These are phyloP conservation scores for Paramyrothecium sp. DNA, from an alignment of 2,329 filamentous ascomycete genomes.

Conservation along the genomic window DNA sequence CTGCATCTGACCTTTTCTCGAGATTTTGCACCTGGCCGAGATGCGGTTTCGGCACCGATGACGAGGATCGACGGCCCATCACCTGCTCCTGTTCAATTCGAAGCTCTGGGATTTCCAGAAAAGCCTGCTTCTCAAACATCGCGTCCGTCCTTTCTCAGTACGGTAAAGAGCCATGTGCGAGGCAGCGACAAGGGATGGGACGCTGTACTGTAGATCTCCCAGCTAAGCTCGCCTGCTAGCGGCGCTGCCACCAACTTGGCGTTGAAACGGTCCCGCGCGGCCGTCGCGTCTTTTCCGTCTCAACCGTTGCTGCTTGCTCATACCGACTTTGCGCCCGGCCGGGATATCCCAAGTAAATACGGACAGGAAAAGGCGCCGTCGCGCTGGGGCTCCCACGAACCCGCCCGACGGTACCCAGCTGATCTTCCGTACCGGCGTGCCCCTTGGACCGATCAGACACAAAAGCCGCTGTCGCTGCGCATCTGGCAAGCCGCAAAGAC, in stretches of 20 bases:
- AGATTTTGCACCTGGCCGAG: not conserved
- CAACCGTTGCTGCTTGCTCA: not conserved
- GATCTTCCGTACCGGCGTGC: not conserved
- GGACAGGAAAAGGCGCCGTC: not conserved
- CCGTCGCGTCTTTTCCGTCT: not conserved
- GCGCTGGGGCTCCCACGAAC: not conserved
- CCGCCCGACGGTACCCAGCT: not conserved
- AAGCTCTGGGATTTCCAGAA: not conserved
- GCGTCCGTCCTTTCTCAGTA: not conserved
- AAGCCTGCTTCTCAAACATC: not conserved
- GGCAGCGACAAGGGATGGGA: not conserved
- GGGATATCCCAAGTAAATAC: not conserved
- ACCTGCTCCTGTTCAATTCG: not conserved
- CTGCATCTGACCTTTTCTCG: not conserved
- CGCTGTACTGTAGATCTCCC: not conserved
- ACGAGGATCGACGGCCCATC: not conserved
- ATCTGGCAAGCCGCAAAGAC: not conserved
- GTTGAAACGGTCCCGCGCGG: not conserved
- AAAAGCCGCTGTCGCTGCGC: no score
- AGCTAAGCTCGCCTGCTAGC: not conserved
- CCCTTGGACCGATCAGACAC: not conserved
- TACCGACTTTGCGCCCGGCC: slow-evolving; percentile 1
- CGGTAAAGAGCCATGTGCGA: not conserved
- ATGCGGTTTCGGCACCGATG: not conserved
- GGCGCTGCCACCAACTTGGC: not conserved